Conservation (phyloP, 805 yeast species). For the Scheffersomyces ergatensis region DNA sequence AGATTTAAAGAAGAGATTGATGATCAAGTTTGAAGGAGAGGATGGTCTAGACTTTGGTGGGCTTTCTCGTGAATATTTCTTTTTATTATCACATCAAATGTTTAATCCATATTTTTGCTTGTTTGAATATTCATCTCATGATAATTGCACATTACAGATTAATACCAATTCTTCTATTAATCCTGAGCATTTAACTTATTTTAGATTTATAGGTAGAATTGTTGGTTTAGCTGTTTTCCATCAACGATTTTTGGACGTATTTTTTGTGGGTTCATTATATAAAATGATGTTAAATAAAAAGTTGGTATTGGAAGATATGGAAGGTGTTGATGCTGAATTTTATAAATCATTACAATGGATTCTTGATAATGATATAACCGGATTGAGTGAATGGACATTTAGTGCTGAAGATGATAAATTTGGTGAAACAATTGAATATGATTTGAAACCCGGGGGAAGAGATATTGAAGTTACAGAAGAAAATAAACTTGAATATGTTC, state of each 20-base stretch:
- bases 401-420: slow-evolving; percentile 89
- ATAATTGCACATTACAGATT: slow-evolving; percentile 95
- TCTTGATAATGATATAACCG: slow-evolving; percentile 87
- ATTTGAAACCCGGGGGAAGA: slow-evolving; percentile 84
- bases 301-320: slow-evolving; percentile 95
- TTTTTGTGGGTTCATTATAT: slow-evolving; percentile 96
- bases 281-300: slow-evolving; percentile 96
- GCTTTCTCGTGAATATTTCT: slow-evolving; percentile 96
- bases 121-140: slow-evolving; percentile 96
- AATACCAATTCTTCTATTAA: slow-evolving; percentile 96
- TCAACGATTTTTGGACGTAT: slow-evolving; percentile 94
- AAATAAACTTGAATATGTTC: slow-evolving; percentile 93
- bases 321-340: slow-evolving; percentile 97
- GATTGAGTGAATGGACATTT: slow-evolving; percentile 80
- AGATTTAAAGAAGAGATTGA: slow-evolving; percentile 92
- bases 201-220: slow-evolving; percentile 97
- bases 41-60: slow-evolving; percentile 99
- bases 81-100: slow-evolving; percentile 95
- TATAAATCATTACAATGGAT: slow-evolving; percentile 95
- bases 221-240: slow-evolving; percentile 99
- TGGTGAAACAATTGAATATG: slow-evolving; percentile 87
- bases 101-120: slow-evolving; percentile 97
- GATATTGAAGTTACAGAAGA: slow-evolving; percentile 91
- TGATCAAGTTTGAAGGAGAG: slow-evolving; percentile 99
- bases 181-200: slow-evolving; percentile 96